Evolutionary conservation across 2,329 filamentous ascomycete genomes (phyloP).

Genomic region (Cephalotrichum gorgonifer): DNA sequence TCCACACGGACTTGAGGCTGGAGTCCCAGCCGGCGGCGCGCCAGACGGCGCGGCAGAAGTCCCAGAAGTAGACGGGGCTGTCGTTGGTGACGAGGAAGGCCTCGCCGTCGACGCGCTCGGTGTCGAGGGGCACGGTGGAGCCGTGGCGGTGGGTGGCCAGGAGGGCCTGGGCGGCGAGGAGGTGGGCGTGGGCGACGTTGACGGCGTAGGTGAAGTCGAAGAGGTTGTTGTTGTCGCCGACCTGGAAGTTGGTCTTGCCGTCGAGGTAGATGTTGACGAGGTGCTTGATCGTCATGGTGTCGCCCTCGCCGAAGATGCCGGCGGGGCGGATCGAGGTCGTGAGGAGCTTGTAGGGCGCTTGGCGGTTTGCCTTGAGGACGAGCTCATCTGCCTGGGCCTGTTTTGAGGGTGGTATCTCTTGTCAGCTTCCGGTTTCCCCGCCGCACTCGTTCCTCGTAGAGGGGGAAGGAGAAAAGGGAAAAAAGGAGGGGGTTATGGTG

Average conservation of each 20-base stretch:
- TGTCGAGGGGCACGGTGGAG: slow-evolving; percentile 54
- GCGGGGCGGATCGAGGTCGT: slow-evolving; percentile 78
- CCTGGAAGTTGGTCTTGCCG: slow-evolving; percentile 64
- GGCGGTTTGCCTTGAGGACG: slow-evolving; percentile 66
- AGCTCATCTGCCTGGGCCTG: slow-evolving; percentile 70
- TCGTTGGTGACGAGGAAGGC: slow-evolving; percentile 89
- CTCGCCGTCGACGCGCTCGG: slow-evolving; percentile 72
- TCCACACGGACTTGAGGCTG: slow-evolving; percentile 45
- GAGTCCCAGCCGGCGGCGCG: slow-evolving; percentile 40
- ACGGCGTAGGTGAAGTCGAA: slow-evolving; percentile 57
- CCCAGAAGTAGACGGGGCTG: slow-evolving; percentile 82
- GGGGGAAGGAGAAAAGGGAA: not conserved
- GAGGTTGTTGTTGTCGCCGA: slow-evolving; percentile 59
- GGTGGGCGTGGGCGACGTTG: slow-evolving; percentile 64
- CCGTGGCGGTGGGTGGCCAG: slow-evolving; percentile 42
- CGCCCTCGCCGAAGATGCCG: slow-evolving; percentile 85
- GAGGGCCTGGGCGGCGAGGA: slow-evolving; percentile 68
- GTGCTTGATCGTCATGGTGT: slow-evolving; percentile 64
- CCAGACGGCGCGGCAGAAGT: slow-evolving; percentile 75
- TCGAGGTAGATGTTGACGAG: slow-evolving; percentile 62
- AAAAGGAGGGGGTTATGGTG: not conserved
- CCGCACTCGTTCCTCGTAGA: no score
- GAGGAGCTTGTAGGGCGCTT: slow-evolving; percentile 47
- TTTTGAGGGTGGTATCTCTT: not conserved
- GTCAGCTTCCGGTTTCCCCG: not conserved